A percentile compares a stretch with the other conserved stretches of the same genome.
phyloP scores from a whole-genome alignment of 805 yeast genomes.

The Debaryomyces maramus region DNA sequence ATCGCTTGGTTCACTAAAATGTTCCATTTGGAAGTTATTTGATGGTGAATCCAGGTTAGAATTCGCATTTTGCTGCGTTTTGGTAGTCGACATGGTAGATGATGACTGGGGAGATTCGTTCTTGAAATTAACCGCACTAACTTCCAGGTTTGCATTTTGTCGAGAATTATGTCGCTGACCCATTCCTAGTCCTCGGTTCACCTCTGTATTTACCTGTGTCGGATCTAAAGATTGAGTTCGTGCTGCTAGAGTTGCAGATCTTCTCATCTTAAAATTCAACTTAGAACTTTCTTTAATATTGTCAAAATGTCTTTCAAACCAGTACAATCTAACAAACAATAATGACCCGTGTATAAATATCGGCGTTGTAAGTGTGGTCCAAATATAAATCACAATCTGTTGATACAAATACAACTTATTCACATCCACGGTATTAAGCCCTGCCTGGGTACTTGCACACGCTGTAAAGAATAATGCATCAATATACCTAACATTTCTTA shows the following conservation, averaged over 20 bases:
- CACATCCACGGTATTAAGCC: constrained; percentile 75
- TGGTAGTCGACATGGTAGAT: constrained; percentile 7
- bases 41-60: too few species aligned
- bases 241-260: constrained; percentile 71
- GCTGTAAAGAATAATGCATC: constrained; percentile 77
- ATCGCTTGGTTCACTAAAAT: constrained; percentile 48
- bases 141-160: not conserved
- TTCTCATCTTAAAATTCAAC: constrained; percentile 74
- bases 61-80: constrained; percentile 5
- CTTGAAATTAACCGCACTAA: constrained; percentile 5
- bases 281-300: constrained; percentile 78
- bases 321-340: constrained; percentile 74
- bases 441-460: constrained; percentile 88
- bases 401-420: constrained; percentile 71
- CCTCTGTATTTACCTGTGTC: constrained; percentile 20
- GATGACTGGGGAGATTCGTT: constrained; percentile 16
- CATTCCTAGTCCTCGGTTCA: constrained; percentile 33
- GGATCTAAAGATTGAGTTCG: constrained; percentile 35
- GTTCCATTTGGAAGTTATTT: constrained; percentile 22
- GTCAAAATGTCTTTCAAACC: constrained; percentile 88
- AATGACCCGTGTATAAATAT: constrained; percentile 81
- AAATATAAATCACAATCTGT: constrained; percentile 68
- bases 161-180: too few species aligned
- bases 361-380: constrained; percentile 75
- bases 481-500: constrained; percentile 62